Conservation (phyloP, 345 rosid species). For the Gossypium turneri region DNA sequence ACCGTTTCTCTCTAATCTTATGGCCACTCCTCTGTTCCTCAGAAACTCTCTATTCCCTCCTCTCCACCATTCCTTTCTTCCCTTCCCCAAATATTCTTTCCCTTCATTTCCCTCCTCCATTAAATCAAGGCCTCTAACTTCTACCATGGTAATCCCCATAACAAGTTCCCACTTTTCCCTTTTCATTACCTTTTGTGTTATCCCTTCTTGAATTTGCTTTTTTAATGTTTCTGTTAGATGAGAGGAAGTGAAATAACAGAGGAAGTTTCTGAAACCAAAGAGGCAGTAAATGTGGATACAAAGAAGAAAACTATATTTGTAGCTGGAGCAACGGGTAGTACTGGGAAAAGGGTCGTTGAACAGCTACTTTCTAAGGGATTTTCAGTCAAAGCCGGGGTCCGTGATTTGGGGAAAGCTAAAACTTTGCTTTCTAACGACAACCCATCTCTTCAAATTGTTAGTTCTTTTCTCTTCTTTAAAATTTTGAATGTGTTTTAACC, state of each 20-base stretch:
- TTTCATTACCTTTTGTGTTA: background rate
- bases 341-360: slow-evolving; percentile 77
- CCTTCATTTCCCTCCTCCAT: slow-evolving; percentile 16
- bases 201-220: background rate
- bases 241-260: slow-evolving; percentile 43
- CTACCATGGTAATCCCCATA: slow-evolving; percentile 26
- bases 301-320: slow-evolving; percentile 62
- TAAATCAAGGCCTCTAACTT: slow-evolving; percentile 25
- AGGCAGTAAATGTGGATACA: slow-evolving; percentile 6
- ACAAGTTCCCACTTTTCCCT: background rate
- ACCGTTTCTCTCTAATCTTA: slow-evolving; percentile 13
- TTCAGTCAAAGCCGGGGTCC: slow-evolving; percentile 80
- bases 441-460: slow-evolving; percentile 72
- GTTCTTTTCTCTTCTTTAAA: slow-evolving; percentile 16
- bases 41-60: slow-evolving; percentile 25
- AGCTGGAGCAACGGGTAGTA: slow-evolving; percentile 87
- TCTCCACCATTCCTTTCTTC: background rate
- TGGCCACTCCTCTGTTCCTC: slow-evolving; percentile 44
- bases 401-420: slow-evolving; percentile 68
- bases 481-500: background rate
- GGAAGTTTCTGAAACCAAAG: slow-evolving; percentile 25
- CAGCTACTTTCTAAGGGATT: slow-evolving; percentile 83
- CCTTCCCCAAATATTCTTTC: slow-evolving; percentile 15
- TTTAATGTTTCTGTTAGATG: slow-evolving; percentile 39
- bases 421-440: slow-evolving; percentile 43